Conservation (phyloP, 169 alveolate genomes). For the Plasmodium fragile region DNA sequence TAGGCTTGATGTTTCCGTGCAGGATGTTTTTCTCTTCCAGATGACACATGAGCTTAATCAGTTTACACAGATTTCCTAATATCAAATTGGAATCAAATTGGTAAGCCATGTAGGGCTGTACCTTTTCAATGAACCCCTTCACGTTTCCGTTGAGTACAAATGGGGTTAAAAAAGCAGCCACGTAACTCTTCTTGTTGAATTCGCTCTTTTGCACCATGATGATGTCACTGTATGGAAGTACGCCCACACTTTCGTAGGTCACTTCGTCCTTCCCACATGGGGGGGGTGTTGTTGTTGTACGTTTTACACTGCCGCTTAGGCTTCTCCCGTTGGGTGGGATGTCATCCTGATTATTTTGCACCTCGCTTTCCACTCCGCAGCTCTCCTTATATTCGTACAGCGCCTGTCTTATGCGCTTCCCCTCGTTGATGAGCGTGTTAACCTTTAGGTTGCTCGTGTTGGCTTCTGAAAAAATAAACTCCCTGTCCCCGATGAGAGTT, state of each 20-base stretch:
- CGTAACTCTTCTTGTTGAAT: background rate
- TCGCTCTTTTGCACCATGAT: conserved; percentile 17
- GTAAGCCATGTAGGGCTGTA: conserved; percentile 24
- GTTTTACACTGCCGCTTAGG: background rate
- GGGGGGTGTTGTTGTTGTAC: background rate
- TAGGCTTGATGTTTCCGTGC: conserved; percentile 65
- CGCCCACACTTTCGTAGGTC: conserved; percentile 18
- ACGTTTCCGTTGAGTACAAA: conserved; percentile 46
- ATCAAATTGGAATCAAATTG: conserved; percentile 12
- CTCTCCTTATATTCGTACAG: conserved; percentile 37
- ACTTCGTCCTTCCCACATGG: conserved; percentile 2
- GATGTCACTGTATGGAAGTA: conserved; percentile 59
- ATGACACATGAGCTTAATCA: conserved; percentile 45
- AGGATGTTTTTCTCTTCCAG: conserved; percentile 25
- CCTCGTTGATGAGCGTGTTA: conserved; percentile 41
- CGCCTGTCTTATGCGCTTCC: conserved; percentile 13
- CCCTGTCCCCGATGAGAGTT: conserved; percentile 12
- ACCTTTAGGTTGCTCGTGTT: conserved; percentile 3
- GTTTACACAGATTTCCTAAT: conserved; percentile 21
- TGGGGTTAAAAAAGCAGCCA: conserved; percentile 71
- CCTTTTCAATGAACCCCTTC: conserved; percentile 19
- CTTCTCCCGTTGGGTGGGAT: background rate
- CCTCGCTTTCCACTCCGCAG: background rate
- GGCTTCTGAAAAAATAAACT: conserved; percentile 46
- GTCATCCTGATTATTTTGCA: background rate